Evolutionary conservation across 495 filamentous ascomycete genomes (phyloP).

Genomic region (Aspergillus sclerotioniger): DNA sequence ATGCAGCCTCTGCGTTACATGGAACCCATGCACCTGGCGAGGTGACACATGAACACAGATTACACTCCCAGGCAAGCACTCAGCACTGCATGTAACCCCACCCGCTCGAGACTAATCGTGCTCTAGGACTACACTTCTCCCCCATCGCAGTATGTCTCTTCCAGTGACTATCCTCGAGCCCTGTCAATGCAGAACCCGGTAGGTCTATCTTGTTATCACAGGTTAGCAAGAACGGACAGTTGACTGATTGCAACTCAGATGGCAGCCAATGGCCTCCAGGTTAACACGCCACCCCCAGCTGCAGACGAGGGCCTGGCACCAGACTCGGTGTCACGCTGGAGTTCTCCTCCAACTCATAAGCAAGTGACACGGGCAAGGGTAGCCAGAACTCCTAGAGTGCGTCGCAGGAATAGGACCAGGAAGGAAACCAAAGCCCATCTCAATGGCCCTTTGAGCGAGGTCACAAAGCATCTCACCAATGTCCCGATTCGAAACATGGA

Average conservation of each 20-base stretch:
- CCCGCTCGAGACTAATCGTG: background rate
- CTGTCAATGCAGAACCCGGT: constrained; percentile 23
- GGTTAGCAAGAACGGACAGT: background rate
- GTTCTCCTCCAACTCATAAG: constrained; percentile 10
- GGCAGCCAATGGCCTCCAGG: constrained; percentile 15
- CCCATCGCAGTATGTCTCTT: constrained; percentile 13
- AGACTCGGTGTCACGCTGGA: constrained; percentile 12
- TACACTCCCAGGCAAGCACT: constrained; percentile 15
- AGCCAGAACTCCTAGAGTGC: constrained; percentile 5
- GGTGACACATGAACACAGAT: constrained; percentile 4
- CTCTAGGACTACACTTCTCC: constrained; percentile 15
- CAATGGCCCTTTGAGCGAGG: constrained; percentile 65
- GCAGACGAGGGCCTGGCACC: constrained; percentile 19
- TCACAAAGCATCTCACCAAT: constrained; percentile 65
- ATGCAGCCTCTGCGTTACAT: background rate
- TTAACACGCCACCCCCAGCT: constrained; percentile 29
- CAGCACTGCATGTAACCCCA: background rate
- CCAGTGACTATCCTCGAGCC: constrained; percentile 16
- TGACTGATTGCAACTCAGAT: constrained; percentile 11
- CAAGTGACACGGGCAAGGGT: constrained; percentile 7
- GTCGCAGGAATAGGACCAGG: constrained; percentile 12
- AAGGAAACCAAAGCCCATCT: constrained; percentile 11
- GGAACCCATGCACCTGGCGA: constrained; percentile 1
- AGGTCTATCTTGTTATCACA: constrained; percentile 3
- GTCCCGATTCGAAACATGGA: constrained; percentile 78